Percentiles rank a stretch among this genome's conserved stretches.
Evolutionary conservation across 1,284 basidiomycete genomes (phyloP).

Genomic region (Moesziomyces sp.): DNA sequence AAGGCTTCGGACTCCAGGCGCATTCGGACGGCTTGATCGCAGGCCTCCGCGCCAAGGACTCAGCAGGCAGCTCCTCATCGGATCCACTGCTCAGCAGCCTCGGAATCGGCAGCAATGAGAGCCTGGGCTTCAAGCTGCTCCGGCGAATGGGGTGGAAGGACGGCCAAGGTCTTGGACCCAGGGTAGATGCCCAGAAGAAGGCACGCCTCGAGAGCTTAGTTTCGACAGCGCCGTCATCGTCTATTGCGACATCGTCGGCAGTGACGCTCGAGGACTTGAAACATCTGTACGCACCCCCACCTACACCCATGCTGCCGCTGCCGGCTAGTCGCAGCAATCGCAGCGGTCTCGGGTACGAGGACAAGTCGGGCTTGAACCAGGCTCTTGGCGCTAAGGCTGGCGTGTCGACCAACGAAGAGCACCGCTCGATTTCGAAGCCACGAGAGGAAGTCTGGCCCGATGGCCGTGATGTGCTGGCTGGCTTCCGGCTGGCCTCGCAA

Average conservation of each 20-base stretch:
- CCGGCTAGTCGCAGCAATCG: constrained; percentile 77
- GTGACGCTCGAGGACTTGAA: constrained; percentile 73
- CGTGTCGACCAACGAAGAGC: neutral
- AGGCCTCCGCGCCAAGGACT: neutral
- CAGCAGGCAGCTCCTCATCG: neutral
- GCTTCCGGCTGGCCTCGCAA: constrained; percentile 79
- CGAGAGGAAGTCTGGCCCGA: constrained; percentile 73
- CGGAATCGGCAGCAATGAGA: neutral
- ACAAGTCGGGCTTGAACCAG: constrained; percentile 6
- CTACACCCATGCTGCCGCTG: constrained; percentile 76
- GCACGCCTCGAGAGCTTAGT: constrained; percentile 68
- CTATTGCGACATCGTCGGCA: constrained; percentile 6
- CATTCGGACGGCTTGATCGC: neutral
- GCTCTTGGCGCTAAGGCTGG: constrained; percentile 1
- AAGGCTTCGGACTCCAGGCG: too few relatives aligned
- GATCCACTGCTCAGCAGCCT: constrained; percentile 1
- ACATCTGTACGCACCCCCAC: constrained; percentile 85
- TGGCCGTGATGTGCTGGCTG: constrained; percentile 78
- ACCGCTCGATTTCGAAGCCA: constrained; percentile 49
- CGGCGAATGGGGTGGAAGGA: constrained; percentile 94
- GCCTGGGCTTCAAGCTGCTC: constrained; percentile 73
- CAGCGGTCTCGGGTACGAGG: constrained; percentile 77
- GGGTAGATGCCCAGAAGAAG: constrained; percentile 81
- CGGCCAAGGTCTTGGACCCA: constrained; percentile 91
- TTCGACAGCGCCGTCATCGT: constrained; percentile 2